Evolutionary conservation across 768 basidiomycete genomes (phyloP), one percentile per base, ranked within the genome.

Genomic region (Daedalea quercina): DNA sequence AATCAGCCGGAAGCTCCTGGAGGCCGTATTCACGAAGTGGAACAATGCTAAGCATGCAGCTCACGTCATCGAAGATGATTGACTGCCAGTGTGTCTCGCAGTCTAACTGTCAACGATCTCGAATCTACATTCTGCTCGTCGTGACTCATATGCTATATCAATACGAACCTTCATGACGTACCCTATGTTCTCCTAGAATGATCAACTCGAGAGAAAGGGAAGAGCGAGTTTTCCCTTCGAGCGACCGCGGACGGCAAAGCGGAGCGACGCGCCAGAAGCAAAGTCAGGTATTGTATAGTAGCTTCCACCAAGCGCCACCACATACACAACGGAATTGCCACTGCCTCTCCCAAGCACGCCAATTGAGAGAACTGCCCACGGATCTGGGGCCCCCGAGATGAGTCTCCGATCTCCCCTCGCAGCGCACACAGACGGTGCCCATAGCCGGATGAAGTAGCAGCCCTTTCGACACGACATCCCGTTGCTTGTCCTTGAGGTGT

Each of bases 401-500:
- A 6, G 77, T 57, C 53, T 81, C 73, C 1, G 84, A 81, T 56
- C 68, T 74, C 3, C 81, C 81, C 17, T 78, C 81, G 56, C 88
- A 91, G 31, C 84, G 74, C 19, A 84, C 67, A 59, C 89, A 91
- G 24, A 72, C 59, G 40, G 76, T 67, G 11, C 64, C 64, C 0
- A 69, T 62, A 2, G 51, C 65, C 13, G 69, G 45, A n/a, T 44
- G 75, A 42, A 69, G 56, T 35, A 87, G 65, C 1, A 70, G 48
- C 0, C 75, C 76, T 64, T 87, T 90, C 12, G 79, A 77, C n/a
- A 91, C 69, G 4, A 90, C 73, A 58, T 91, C 88, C 28, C 59
- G 59, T 28, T 65, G 67, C 51, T 71, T 75, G 20, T 69, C 72
- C 45, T 73, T 74, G 65, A 67, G 54, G 70, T 63, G 23, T 15